phyloP scores from a whole-genome alignment of 257 asterid species.

The Ilex asprella region DNA sequence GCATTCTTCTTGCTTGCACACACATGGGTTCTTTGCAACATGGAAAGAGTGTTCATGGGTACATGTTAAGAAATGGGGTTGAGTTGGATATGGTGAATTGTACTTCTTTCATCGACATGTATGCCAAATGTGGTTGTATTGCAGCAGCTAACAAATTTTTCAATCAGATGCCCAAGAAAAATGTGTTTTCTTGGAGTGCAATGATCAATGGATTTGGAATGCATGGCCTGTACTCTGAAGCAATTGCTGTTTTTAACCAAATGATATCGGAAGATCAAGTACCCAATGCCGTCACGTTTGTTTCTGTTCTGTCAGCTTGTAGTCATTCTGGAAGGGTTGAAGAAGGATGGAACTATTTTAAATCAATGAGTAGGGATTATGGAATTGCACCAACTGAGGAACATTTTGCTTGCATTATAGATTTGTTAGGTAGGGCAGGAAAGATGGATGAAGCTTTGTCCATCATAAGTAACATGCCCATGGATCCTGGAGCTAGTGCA shows the following conservation, averaged over 20 bases:
- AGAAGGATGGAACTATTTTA: conserved; percentile 45
- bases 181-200: conserved; percentile 71
- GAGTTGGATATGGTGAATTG: conserved; percentile 31
- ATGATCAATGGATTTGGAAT: conserved; percentile 73
- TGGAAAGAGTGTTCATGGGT: conserved; percentile 1
- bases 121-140: neutral
- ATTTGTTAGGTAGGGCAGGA: conserved; percentile 63
- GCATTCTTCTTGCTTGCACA: neutral
- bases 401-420: conserved; percentile 72
- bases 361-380: conserved; percentile 25
- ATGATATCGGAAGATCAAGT: conserved; percentile 39
- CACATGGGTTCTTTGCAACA: neutral
- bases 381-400: conserved; percentile 39
- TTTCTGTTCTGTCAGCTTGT: conserved; percentile 59
- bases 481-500: conserved; percentile 44
- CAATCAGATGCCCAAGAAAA: conserved; percentile 51
- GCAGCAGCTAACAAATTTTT: conserved; percentile 43
- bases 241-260: conserved; percentile 38
- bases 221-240: conserved; percentile 50
- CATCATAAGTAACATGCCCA: conserved; percentile 46
- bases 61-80: neutral
- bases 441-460: conserved; percentile 58
- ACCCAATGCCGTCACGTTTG: conserved; percentile 57
- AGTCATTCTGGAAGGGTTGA: conserved; percentile 63
- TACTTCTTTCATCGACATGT: neutral